A percentile compares a stretch with the other conserved stretches of the same genome.
phyloP scores from a whole-genome alignment of 805 yeast species.

The Novakomyces olei region DNA sequence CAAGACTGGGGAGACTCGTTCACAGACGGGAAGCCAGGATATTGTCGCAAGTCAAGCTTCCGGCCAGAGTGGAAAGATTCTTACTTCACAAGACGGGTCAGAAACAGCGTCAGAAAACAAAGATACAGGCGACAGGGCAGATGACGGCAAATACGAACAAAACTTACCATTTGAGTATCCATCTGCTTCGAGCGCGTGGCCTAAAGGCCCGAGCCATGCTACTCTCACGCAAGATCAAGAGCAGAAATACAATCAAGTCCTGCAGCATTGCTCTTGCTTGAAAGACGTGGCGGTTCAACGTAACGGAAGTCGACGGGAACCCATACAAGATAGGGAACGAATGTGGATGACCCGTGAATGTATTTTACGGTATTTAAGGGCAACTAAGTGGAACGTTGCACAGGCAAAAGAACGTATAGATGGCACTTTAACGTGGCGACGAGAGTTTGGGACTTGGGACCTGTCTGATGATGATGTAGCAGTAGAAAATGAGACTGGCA shows the following conservation, averaged over 20 bases:
- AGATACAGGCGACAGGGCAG: no score
- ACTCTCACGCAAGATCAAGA: slow-evolving; percentile 25
- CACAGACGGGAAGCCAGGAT: no score
- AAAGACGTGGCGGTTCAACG: slow-evolving; percentile 23
- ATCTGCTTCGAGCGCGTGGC: no score
- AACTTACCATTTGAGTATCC: no score
- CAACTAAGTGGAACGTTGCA: slow-evolving; percentile 67
- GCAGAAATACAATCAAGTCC: slow-evolving; percentile 37
- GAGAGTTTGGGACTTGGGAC: slow-evolving; percentile 62
- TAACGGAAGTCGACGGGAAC: slow-evolving; percentile 18
- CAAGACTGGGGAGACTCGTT: no score
- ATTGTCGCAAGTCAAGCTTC: no score
- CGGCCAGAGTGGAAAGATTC: no score
- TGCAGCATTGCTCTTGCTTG: slow-evolving; percentile 36
- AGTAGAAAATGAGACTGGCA: slow-evolving; percentile 55
- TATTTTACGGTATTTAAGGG: slow-evolving; percentile 68
- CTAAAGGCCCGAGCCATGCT: no score
- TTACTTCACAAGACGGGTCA: no score
- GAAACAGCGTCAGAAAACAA: no score
- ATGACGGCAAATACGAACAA: no score
- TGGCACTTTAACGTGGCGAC: slow-evolving; percentile 73
- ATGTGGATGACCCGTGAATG: slow-evolving; percentile 92
- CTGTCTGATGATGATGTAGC: slow-evolving; percentile 16
- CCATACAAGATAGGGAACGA: slow-evolving; percentile 34
- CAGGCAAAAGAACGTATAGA: slow-evolving; percentile 57